Percentiles rank a stretch among this genome's conserved stretches.
phyloP scores from a whole-genome alignment of 1,284 basidiomycete genomes.

The Rhodotorula sp. region DNA sequence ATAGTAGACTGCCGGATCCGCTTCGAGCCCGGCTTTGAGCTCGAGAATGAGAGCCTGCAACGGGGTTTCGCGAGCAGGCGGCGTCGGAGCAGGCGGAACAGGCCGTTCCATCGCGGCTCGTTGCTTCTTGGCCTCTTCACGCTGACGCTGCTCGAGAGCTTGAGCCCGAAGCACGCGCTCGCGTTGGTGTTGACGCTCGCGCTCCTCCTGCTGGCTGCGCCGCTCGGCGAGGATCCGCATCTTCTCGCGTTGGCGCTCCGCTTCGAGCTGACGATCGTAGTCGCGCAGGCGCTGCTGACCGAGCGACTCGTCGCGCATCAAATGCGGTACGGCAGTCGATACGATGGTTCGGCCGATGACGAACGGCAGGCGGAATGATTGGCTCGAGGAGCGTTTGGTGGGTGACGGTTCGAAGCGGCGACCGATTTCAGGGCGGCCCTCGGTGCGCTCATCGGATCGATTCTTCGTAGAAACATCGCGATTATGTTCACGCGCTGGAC shows the following conservation, averaged over 20 bases:
- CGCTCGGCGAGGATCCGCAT: no score
- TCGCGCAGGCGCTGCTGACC: neutral
- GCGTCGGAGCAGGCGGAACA: neutral
- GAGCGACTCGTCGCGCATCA: neutral
- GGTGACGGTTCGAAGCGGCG: neutral
- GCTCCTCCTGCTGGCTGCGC: neutral
- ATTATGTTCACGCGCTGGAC: neutral
- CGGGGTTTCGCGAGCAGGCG: neutral
- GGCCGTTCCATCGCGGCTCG: neutral
- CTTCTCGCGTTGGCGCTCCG: neutral
- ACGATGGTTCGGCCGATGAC: slow-evolving; percentile 14
- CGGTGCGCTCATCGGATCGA: no score
- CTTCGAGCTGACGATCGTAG: no score
- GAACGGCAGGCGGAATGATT: slow-evolving; percentile 4
- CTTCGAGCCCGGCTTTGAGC: slow-evolving; percentile 7
- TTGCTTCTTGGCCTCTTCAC: neutral
- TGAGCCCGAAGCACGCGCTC: no score
- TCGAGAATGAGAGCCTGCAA: slow-evolving; percentile 1
- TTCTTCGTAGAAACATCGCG: neutral
- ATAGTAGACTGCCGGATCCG: slow-evolving; percentile 19
- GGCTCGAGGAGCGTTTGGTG: neutral
- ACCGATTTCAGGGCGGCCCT: no score
- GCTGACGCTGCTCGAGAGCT: neutral
- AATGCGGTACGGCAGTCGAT: neutral
- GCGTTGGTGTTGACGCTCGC: neutral